These are phyloP conservation scores for Microsporum ferrugineum DNA, from an alignment of 2,329 filamentous ascomycete genomes.

Conservation along the genomic window DNA sequence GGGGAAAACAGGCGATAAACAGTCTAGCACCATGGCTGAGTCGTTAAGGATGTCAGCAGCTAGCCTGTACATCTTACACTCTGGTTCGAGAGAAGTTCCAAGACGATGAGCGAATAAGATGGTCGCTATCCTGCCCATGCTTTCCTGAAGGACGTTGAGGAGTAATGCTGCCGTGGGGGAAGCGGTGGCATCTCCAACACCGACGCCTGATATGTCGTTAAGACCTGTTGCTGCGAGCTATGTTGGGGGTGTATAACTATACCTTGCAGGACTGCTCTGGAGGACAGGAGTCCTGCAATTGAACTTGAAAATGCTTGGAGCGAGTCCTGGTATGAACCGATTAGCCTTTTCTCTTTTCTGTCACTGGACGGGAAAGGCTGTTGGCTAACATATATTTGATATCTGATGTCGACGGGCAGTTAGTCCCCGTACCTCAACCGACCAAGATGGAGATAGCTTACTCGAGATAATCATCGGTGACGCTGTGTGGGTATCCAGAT, in stretches of 20 bases:
- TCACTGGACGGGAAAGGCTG: not conserved
- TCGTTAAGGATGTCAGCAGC: conserved; percentile 85
- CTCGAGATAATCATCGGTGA: conserved; percentile 71
- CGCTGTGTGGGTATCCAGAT: conserved; percentile 75
- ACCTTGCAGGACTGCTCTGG: conserved; percentile 69
- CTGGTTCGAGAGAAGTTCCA: conserved; percentile 67
- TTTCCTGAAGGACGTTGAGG: conserved; percentile 72
- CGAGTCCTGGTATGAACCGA: conserved; percentile 25
- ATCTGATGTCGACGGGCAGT: not conserved
- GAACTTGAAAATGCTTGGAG: conserved; percentile 34
- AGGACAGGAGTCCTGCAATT: conserved; percentile 53
- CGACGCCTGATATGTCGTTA: conserved; percentile 45
- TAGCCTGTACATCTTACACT: conserved; percentile 82
- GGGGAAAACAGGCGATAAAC: conserved; percentile 63
- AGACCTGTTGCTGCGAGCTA: conserved; percentile 1
- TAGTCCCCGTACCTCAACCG: not conserved
- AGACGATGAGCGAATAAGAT: conserved; percentile 53
- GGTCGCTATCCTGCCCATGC: conserved; percentile 67
- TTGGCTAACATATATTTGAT: conserved; percentile 54
- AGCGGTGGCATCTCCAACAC: conserved; percentile 68
- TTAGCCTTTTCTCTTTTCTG: not conserved
- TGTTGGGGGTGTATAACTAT: conserved; percentile 9
- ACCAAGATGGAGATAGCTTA: conserved; percentile 28
- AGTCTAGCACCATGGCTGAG: conserved; percentile 71
- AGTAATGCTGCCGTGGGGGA: conserved; percentile 72